phyloP scores from a whole-genome alignment of 2,329 filamentous ascomycete species.

The Purpureocillium lavendulum region DNA sequence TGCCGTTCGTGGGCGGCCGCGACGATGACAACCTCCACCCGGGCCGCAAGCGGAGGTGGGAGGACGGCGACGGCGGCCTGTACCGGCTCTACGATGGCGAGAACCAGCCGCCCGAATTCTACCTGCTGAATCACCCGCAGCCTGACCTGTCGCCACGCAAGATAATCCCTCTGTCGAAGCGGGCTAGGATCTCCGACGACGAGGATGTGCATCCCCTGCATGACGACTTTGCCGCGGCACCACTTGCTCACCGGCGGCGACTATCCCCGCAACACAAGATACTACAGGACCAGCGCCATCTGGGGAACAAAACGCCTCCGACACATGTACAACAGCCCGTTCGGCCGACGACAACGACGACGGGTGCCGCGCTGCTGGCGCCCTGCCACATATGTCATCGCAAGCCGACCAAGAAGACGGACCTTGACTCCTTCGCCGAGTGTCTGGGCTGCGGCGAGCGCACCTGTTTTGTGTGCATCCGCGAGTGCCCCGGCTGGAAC shows the following conservation, averaged over 20 bases:
- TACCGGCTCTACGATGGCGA: conserved; percentile 17
- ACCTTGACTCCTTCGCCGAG: conserved; percentile 57
- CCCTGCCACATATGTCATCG: conserved; percentile 63
- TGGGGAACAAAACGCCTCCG: conserved; percentile 4
- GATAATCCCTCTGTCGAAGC: conserved; percentile 20
- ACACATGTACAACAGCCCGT: no score
- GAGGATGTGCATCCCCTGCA: conserved; percentile 12
- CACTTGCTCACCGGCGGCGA: conserved; percentile 13
- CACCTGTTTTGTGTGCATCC: conserved; percentile 62
- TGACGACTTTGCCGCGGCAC: background rate
- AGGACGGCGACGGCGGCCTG: conserved; percentile 16
- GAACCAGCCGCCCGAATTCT: conserved; percentile 14
- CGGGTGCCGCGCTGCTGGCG: conserved; percentile 23
- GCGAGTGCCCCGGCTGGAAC: conserved; percentile 49
- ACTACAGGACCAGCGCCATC: conserved; percentile 11
- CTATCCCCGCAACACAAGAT: conserved; percentile 14
- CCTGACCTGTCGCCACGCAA: conserved; percentile 17
- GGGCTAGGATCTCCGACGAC: conserved; percentile 17
- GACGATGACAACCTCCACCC: conserved; percentile 16
- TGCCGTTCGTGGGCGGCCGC: conserved; percentile 23
- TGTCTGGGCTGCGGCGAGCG: conserved; percentile 54
- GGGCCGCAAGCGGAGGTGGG: conserved; percentile 26
- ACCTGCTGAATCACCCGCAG: conserved; percentile 15
- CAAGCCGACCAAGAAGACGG: conserved; percentile 54
- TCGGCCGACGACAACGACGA: no score